These are phyloP conservation scores for Larix kaempferi DNA, from an alignment of 75 land plant species.

Conservation along the genomic window DNA sequence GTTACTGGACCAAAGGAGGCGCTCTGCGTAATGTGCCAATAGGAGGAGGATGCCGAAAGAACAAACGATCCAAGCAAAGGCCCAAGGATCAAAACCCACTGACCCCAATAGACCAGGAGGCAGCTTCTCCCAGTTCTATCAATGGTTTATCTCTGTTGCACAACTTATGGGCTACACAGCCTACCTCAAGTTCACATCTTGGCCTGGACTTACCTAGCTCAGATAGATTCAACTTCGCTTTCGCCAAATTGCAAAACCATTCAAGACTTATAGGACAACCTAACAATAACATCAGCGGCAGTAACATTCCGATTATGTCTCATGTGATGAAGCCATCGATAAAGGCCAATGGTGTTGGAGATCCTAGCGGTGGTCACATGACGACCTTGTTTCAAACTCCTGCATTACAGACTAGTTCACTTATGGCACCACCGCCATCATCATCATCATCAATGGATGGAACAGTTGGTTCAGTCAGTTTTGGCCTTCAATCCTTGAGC, in stretches of 20 bases:
- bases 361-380: conserved; percentile 1
- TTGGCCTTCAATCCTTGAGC: background rate
- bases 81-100: conserved; percentile 1
- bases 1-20: conserved; percentile 30
- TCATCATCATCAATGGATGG: background rate
- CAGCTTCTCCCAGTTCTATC: background rate
- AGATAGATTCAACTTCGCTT: background rate
- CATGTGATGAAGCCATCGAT: background rate
- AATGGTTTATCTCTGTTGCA: background rate
- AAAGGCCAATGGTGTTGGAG: background rate
- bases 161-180: background rate
- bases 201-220: background rate
- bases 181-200: background rate
- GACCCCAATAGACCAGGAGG: background rate
- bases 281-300: background rate
- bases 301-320: background rate
- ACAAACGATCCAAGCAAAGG: conserved; percentile 13
- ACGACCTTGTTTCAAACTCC: background rate
- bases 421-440: background rate
- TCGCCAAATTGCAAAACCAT: conserved; percentile 2
- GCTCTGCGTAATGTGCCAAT: conserved; percentile 25
- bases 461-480: background rate
- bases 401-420: background rate
- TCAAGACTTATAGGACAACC: background rate
- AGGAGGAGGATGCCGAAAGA: conserved; percentile 22